These are phyloP conservation scores for Lactarius quietus DNA, from an alignment of 768 basidiomycete species.

Conservation along the genomic window DNA sequence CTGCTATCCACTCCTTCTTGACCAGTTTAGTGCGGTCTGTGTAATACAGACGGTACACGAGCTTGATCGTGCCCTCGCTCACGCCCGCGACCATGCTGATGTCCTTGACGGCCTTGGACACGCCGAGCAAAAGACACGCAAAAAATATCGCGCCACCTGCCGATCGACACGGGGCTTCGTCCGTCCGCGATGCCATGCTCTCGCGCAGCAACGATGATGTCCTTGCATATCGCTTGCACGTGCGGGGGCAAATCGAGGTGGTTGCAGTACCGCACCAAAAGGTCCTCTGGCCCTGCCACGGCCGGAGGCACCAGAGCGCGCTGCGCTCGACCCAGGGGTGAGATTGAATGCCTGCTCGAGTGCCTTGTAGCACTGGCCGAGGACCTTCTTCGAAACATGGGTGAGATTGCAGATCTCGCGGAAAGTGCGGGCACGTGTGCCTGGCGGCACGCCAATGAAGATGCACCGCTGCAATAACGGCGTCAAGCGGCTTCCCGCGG, in stretches of 20 bases:
- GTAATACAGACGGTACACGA: constrained; percentile 81
- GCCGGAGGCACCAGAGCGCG: constrained; percentile 33
- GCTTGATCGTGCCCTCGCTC: constrained; percentile 91
- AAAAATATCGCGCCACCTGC: constrained; percentile 97
- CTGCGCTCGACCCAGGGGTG: constrained; percentile 70
- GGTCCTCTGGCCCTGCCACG: constrained; percentile 72
- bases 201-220: constrained; percentile 77
- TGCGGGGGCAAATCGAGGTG: constrained; percentile 82
- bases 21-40: constrained; percentile 71
- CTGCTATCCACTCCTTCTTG: constrained; percentile 82
- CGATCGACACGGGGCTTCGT: constrained; percentile 93
- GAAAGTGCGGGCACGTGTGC: constrained; percentile 94
- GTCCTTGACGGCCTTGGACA: constrained; percentile 71
- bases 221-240: constrained; percentile 77
- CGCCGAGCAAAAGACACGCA: constrained; percentile 77
- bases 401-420: constrained; percentile 93
- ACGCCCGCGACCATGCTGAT: constrained; percentile 91
- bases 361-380: constrained; percentile 91
- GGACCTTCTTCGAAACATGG: constrained; percentile 89
- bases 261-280: constrained; percentile 92
- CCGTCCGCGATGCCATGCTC: constrained; percentile 90
- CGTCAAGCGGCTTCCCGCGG: constrained; percentile 86
- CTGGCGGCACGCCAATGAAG: constrained; percentile 94
- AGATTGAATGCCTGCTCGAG: constrained; percentile 87
- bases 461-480: constrained; percentile 97